These are phyloP conservation scores for Didymellaceae sp. DNA, from an alignment of 2,329 filamentous ascomycete species.

Conservation along the genomic window DNA sequence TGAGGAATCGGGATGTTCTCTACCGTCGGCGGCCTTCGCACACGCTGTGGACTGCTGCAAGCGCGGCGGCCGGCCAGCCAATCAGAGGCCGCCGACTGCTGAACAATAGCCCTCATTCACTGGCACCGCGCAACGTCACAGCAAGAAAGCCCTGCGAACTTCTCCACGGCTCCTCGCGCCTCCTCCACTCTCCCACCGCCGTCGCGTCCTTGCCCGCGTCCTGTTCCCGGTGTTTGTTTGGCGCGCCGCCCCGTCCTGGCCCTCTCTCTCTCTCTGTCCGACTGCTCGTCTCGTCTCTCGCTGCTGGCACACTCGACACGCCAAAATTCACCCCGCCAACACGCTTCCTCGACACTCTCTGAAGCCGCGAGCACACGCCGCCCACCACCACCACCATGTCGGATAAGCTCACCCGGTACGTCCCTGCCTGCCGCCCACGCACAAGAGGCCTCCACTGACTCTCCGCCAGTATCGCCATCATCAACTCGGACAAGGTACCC, in stretches of 20 bases:
- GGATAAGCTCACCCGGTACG: slow-evolving; percentile 93
- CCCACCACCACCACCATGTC: slow-evolving; percentile 65
- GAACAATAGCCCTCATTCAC: slow-evolving; percentile 22
- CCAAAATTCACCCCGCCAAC: slow-evolving; percentile 30
- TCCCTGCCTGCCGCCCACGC: background rate
- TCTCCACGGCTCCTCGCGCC: slow-evolving; percentile 16
- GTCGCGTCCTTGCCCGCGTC: slow-evolving; percentile 9
- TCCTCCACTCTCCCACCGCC: slow-evolving; percentile 13
- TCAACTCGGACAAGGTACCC: slow-evolving; percentile 93
- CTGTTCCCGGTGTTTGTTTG: slow-evolving; percentile 8
- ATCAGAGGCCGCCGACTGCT: slow-evolving; percentile 26
- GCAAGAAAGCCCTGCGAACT: slow-evolving; percentile 12
- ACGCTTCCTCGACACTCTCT: slow-evolving; percentile 17
- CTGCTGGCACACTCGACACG: slow-evolving; percentile 23
- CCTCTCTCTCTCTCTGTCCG: slow-evolving; percentile 1
- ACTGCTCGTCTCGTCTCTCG: background rate
- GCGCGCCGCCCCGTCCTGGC: slow-evolving; percentile 2
- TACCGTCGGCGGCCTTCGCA: too few relatives aligned
- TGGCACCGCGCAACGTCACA: slow-evolving; percentile 29
- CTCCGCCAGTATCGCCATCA: slow-evolving; percentile 83
- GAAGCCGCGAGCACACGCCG: slow-evolving; percentile 17
- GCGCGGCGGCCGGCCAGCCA: slow-evolving; percentile 21
- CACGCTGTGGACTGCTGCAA: background rate
- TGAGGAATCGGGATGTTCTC: slow-evolving; percentile 27
- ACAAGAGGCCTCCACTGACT: slow-evolving; percentile 24